A percentile compares a stretch with the other conserved stretches of the same genome.
phyloP scores from a whole-genome alignment of 75 land plant genomes.

The Pinus tabuliformis region DNA sequence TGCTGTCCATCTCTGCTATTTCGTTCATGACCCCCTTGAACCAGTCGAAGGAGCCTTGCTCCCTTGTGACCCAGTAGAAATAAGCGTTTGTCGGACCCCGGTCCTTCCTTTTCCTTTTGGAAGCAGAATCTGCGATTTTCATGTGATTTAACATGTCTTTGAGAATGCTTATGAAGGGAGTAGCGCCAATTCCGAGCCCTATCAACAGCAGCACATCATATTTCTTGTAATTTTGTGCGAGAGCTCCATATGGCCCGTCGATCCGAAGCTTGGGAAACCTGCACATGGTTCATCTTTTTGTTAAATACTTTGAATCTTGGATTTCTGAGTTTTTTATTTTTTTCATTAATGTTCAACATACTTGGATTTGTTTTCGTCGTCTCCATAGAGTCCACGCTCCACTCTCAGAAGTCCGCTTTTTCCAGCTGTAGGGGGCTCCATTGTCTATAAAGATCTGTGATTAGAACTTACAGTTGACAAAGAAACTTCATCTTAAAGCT shows the following conservation, averaged over 20 bases:
- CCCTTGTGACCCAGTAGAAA: conserved; percentile 74
- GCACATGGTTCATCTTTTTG: not conserved
- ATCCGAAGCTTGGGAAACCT: conserved; percentile 53
- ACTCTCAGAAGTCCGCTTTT: conserved; percentile 77
- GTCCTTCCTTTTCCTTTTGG: conserved; percentile 8
- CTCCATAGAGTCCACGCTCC: conserved; percentile 16
- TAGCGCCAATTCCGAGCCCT: conserved; percentile 70
- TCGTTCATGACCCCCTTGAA: conserved; percentile 62
- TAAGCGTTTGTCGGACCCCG: conserved; percentile 31
- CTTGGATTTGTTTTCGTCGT: not conserved
- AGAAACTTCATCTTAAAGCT: not conserved
- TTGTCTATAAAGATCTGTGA: conserved; percentile 19
- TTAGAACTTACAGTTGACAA: not conserved
- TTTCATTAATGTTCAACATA: not conserved
- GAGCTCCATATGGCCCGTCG: conserved; percentile 74
- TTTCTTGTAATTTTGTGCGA: conserved; percentile 60
- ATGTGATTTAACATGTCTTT: conserved; percentile 48
- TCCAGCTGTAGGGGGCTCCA: conserved; percentile 46
- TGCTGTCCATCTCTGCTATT: conserved; percentile 46
- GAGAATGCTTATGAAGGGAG: conserved; percentile 63
- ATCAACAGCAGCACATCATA: conserved; percentile 62
- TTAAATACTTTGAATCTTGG: not conserved
- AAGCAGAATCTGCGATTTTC: conserved; percentile 14
- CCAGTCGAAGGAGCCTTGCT: conserved; percentile 69
- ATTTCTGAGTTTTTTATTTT: not conserved